A percentile compares a stretch with the other conserved stretches of the same genome.
phyloP scores from a whole-genome alignment of 106 monocot species.

The Apostasia ramifera region DNA sequence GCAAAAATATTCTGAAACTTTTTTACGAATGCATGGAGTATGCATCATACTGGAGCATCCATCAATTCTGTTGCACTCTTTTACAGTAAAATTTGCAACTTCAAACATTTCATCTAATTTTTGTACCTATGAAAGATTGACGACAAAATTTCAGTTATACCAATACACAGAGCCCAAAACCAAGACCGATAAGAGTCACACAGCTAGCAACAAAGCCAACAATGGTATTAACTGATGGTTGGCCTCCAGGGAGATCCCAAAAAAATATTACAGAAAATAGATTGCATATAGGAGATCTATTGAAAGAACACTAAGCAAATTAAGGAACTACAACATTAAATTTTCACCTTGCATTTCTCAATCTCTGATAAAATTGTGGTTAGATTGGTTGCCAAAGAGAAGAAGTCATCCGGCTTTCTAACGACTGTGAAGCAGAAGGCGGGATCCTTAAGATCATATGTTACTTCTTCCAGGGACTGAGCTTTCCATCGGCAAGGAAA shows the following conservation, averaged over 20 bases:
- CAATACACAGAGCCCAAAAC: too few relatives aligned
- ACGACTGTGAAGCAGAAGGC: conserved; percentile 65
- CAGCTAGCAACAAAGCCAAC: too few relatives aligned
- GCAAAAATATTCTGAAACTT: conserved; percentile 62
- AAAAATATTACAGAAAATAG: too few relatives aligned
- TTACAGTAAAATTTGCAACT: conserved; percentile 63
- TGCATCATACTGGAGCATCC: conserved; percentile 77
- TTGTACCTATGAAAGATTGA: conserved; percentile 37
- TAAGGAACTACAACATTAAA: not conserved
- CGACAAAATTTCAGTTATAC: not conserved
- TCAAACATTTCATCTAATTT: conserved; percentile 85
- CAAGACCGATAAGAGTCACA: too few relatives aligned
- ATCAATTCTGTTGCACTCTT: conserved; percentile 45
- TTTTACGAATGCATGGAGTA: conserved; percentile 67
- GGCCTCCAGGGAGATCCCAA: too few relatives aligned
- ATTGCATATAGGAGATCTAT: too few relatives aligned
- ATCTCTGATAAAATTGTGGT: conserved; percentile 64
- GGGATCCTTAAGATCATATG: conserved; percentile 83
- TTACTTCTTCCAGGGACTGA: conserved; percentile 73
- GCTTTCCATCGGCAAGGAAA: not conserved
- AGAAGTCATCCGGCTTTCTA: conserved; percentile 69
- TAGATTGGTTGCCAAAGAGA: conserved; percentile 45
- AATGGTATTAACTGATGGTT: too few relatives aligned
- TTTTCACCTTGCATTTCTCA: conserved; percentile 65
- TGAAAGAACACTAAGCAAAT: too few relatives aligned